Evolutionary conservation across 2,329 filamentous ascomycete genomes (phyloP).

Genomic region (Pochonia chlamydosporia): DNA sequence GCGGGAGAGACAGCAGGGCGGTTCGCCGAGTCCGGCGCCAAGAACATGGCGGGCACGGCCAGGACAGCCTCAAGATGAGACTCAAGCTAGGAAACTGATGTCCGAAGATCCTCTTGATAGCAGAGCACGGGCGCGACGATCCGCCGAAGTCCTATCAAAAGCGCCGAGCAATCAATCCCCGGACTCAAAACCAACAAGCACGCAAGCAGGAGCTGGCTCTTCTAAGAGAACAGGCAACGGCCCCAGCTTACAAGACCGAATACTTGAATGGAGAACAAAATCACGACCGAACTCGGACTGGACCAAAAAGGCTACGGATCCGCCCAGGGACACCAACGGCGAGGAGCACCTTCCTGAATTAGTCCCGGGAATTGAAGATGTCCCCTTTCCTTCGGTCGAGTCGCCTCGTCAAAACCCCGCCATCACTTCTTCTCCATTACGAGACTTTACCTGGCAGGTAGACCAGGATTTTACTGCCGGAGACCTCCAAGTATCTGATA

Average conservation of each 20-base stretch:
- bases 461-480: constrained; percentile 53
- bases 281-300: background rate
- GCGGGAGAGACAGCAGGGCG: constrained; percentile 27
- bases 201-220: background rate
- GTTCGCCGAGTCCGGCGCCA: constrained; percentile 47
- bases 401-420: background rate
- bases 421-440: constrained; percentile 40
- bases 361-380: constrained; percentile 32
- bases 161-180: constrained; percentile 9
- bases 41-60: constrained; percentile 33
- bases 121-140: constrained; percentile 12
- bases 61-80: constrained; percentile 22
- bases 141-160: constrained; percentile 12
- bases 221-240: constrained; percentile 1
- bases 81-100: constrained; percentile 20
- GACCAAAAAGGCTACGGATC: background rate
- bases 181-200: background rate
- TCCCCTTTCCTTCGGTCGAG: constrained; percentile 29
- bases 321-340: constrained; percentile 19
- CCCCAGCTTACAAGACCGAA: constrained; percentile 6
- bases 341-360: constrained; percentile 29
- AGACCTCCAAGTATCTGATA: constrained; percentile 50
- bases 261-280: constrained; percentile 8
- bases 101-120: constrained; percentile 25
- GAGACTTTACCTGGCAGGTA: constrained; percentile 49